Percentiles rank a stretch among this genome's conserved stretches.
Conservation (phyloP, 331 rosid genomes). For the Ulmus americana region DNA sequence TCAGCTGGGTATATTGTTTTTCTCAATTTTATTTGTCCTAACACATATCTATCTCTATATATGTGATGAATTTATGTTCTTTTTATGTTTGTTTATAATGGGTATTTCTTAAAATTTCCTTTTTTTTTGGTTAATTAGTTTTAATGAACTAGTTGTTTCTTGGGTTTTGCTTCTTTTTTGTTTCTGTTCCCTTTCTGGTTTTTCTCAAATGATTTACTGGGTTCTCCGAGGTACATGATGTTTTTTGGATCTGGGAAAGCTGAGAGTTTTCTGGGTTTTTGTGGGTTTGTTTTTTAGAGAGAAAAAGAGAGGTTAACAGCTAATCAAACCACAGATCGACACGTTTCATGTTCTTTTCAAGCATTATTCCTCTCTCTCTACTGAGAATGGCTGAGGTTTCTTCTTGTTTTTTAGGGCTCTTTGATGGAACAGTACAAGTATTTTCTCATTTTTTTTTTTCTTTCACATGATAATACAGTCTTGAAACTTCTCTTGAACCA, state of each 20-base stretch:
- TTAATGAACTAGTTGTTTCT: neutral
- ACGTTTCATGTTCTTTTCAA: conserved; percentile 29
- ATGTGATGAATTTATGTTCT: neutral
- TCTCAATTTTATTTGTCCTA: neutral
- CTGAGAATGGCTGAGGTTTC: conserved; percentile 30
- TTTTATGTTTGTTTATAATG: neutral
- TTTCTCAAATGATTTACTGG: neutral
- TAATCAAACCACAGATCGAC: conserved; percentile 42
- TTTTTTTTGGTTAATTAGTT: neutral
- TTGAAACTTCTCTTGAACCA: conserved; percentile 35
- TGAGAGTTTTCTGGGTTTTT: conserved; percentile 13
- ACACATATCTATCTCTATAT: neutral
- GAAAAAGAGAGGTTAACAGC: neutral
- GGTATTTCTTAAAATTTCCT: neutral
- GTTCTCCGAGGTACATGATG: neutral
- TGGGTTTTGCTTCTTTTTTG: neutral
- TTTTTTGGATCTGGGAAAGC: conserved; percentile 14
- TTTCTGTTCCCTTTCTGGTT: neutral
- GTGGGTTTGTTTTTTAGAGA: neutral
- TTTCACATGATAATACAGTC: conserved; percentile 6
- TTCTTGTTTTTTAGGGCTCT: conserved; percentile 8
- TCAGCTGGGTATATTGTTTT: conserved; percentile 36
- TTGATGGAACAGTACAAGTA: conserved; percentile 28
- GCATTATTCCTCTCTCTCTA: conserved; percentile 6
- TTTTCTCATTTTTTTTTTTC: conserved; percentile 6